A percentile compares a stretch with the other conserved stretches of the same genome.
Evolutionary conservation across 495 filamentous ascomycete species (phyloP).

Genomic region (Hypomontagnella submonticulosa): DNA sequence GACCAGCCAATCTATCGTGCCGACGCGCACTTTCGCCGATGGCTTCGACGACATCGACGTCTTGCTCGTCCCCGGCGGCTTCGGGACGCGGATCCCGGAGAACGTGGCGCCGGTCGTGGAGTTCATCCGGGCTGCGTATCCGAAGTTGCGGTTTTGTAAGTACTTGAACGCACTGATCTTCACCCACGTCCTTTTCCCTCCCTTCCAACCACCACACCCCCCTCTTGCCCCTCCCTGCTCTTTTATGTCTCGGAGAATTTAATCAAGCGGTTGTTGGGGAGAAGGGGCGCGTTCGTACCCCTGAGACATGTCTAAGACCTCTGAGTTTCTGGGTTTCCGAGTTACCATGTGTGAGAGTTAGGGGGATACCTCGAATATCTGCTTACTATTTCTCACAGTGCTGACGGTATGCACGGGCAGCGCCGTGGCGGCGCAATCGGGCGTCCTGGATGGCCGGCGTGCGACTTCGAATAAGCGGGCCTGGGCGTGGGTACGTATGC

Average conservation of each 20-base stretch:
- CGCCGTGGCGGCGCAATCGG: slow-evolving; percentile 61
- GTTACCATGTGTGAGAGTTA: too few relatives aligned
- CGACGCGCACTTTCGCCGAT: slow-evolving; percentile 69
- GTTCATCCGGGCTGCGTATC: slow-evolving; percentile 59
- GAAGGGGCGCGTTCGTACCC: too few relatives aligned
- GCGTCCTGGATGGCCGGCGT: slow-evolving; percentile 65
- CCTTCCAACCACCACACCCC: too few relatives aligned
- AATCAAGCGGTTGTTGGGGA: too few relatives aligned
- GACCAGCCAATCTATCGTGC: slow-evolving; percentile 60
- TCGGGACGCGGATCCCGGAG: slow-evolving; percentile 58
- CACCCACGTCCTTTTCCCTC: too few relatives aligned
- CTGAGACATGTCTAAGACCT: too few relatives aligned
- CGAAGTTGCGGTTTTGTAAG: slow-evolving; percentile 56
- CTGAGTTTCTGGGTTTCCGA: too few relatives aligned
- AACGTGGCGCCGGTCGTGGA: slow-evolving; percentile 53
- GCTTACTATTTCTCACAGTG: slow-evolving; percentile 35
- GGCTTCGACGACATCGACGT: slow-evolving; percentile 66
- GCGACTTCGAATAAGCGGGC: slow-evolving; percentile 68
- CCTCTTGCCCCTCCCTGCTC: too few relatives aligned
- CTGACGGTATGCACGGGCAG: slow-evolving; percentile 72
- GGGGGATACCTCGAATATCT: too few relatives aligned
- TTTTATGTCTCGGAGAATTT: too few relatives aligned
- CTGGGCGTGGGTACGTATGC: slow-evolving; percentile 51
- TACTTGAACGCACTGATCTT: too few relatives aligned
- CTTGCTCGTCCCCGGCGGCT: slow-evolving; percentile 73